These are phyloP conservation scores for Pseudogymnoascus sp. DNA, from an alignment of 2,329 filamentous ascomycete genomes.

Conservation along the genomic window DNA sequence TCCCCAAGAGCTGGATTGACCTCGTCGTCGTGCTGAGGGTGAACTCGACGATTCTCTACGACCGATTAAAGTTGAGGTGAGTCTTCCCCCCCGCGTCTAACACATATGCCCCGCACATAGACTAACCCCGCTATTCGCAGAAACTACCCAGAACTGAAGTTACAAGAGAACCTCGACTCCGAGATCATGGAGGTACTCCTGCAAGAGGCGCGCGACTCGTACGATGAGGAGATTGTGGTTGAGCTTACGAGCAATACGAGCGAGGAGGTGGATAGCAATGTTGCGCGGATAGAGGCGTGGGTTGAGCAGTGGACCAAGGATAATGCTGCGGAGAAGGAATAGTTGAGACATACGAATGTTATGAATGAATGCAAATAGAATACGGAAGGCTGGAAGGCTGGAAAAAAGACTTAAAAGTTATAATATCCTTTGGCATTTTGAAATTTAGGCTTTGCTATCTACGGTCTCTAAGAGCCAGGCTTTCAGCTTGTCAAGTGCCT, in stretches of 20 bases:
- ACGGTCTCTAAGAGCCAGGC: slow-evolving; percentile 53
- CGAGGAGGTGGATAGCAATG: slow-evolving; percentile 81
- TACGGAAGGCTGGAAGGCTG: background rate
- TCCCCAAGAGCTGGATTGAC: slow-evolving; percentile 89
- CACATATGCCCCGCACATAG: background rate
- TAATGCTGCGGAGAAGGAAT: slow-evolving; percentile 30
- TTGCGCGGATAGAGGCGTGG: slow-evolving; percentile 78
- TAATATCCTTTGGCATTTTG: background rate
- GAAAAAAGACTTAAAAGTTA: background rate
- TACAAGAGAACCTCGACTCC: slow-evolving; percentile 92
- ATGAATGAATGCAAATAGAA: background rate
- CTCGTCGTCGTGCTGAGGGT: slow-evolving; percentile 85
- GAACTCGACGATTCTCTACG: slow-evolving; percentile 72
- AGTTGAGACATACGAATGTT: background rate
- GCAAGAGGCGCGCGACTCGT: slow-evolving; percentile 81
- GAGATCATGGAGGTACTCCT: slow-evolving; percentile 96
- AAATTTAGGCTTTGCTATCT: slow-evolving; percentile 6
- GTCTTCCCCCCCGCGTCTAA: slow-evolving; percentile 12
- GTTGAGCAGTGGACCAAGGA: slow-evolving; percentile 72
- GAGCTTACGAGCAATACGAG: slow-evolving; percentile 75
- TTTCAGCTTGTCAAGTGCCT: slow-evolving; percentile 79
- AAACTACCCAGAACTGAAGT: slow-evolving; percentile 75
- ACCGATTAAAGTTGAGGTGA: slow-evolving; percentile 68
- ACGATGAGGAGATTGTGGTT: slow-evolving; percentile 79
- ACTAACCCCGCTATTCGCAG: slow-evolving; percentile 33